Percentiles rank a stretch among this genome's conserved stretches.
These are phyloP conservation scores for Thinopyrum elongatum DNA, from an alignment of 176 grass and related monocot genomes.

Conservation along the genomic window DNA sequence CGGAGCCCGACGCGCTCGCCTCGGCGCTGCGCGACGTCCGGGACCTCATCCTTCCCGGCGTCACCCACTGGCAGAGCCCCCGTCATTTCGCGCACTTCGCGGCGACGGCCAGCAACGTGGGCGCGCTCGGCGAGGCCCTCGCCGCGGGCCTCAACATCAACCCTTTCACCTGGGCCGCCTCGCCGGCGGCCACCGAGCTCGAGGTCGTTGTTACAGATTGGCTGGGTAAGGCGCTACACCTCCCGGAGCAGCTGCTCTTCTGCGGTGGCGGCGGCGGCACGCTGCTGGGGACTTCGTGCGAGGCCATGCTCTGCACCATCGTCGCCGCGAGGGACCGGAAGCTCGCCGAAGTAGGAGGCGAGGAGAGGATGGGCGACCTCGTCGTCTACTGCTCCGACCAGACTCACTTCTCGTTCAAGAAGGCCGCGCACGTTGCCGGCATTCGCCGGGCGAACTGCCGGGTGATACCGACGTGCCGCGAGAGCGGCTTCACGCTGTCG, in stretches of 20 bases:
- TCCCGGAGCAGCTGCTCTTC: conserved; percentile 26
- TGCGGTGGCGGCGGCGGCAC: conserved; percentile 32
- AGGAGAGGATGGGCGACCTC: conserved; percentile 23
- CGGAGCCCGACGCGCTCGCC: background rate
- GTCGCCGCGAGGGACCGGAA: conserved; percentile 43
- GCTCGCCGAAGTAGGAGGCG: conserved; percentile 27
- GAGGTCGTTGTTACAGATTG: conserved; percentile 49
- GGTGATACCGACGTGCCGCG: conserved; percentile 8
- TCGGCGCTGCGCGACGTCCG: background rate
- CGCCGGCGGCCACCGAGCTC: conserved; percentile 55
- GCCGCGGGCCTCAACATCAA: background rate
- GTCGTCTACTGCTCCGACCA: conserved; percentile 60
- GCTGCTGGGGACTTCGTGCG: background rate
- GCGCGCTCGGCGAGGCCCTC: background rate
- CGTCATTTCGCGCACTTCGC: conserved; percentile 2
- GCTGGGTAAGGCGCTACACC: conserved; percentile 42
- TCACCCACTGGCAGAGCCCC: conserved; percentile 10
- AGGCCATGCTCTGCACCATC: conserved; percentile 35
- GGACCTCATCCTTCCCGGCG: background rate
- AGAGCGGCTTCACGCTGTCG: conserved; percentile 6
- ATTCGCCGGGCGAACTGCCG: conserved; percentile 41
- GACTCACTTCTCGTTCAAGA: conserved; percentile 47
- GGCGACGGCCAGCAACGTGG: background rate
- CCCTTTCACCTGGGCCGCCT: conserved; percentile 49
- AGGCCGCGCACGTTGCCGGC: conserved; percentile 43